Conservation (phyloP, 352 stramenopile species). For the Phytophthora fragariae region DNA sequence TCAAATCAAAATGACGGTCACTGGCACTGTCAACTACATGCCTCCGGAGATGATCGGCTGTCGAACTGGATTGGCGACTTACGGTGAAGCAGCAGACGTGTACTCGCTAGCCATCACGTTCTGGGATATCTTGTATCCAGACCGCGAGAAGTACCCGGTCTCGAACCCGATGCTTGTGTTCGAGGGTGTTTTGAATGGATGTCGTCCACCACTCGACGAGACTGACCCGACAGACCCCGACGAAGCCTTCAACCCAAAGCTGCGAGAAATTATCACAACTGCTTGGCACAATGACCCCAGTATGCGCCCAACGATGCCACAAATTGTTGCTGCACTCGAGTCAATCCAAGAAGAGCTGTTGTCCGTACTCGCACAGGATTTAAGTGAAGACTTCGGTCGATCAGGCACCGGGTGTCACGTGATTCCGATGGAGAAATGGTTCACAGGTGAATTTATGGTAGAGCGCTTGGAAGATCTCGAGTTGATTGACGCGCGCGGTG, state of each 20-base stretch:
- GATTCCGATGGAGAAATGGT: slow-evolving; percentile 36
- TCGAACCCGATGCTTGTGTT: slow-evolving; percentile 61
- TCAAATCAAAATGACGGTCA: slow-evolving; percentile 67
- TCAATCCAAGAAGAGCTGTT: slow-evolving; percentile 70
- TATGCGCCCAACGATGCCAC: slow-evolving; percentile 50
- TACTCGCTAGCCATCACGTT: slow-evolving; percentile 79
- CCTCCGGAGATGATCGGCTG: slow-evolving; percentile 73
- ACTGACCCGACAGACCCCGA: slow-evolving; percentile 10
- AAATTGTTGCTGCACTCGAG: slow-evolving; percentile 61
- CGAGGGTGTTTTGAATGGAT: slow-evolving; percentile 54
- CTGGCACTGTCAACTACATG: slow-evolving; percentile 81
- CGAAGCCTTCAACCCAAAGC: slow-evolving; percentile 36
- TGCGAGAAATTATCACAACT: slow-evolving; percentile 69
- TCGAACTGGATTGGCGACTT: slow-evolving; percentile 51
- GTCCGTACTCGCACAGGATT: slow-evolving; percentile 49
- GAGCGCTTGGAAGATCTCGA: slow-evolving; percentile 50
- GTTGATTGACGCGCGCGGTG: slow-evolving; percentile 30
- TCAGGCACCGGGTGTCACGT: slow-evolving; percentile 21
- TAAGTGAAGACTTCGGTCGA: slow-evolving; percentile 53
- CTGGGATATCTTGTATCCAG: slow-evolving; percentile 76
- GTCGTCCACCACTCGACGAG: slow-evolving; percentile 52
- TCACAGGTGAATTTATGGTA: slow-evolving; percentile 39
- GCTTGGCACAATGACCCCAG: slow-evolving; percentile 65
- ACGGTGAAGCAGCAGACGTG: slow-evolving; percentile 73
- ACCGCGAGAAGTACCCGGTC: slow-evolving; percentile 53